These are phyloP conservation scores for Verticillium klebahnii DNA, from an alignment of 2,329 filamentous ascomycete species.

Conservation along the genomic window DNA sequence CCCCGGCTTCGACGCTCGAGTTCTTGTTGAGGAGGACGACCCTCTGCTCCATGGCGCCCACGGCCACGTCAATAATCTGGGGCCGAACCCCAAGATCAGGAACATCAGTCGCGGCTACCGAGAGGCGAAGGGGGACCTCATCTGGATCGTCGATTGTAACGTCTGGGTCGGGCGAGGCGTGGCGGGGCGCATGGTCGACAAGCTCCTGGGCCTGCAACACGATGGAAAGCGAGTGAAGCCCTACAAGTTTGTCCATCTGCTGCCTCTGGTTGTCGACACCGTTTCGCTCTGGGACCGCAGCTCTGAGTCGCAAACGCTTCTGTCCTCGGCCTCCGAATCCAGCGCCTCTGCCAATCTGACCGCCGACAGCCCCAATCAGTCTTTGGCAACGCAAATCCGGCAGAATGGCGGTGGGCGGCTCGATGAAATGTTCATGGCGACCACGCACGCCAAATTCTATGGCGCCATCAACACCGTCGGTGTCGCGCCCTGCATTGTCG, in stretches of 20 bases:
- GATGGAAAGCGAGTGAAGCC: conserved; percentile 45
- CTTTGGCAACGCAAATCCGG: conserved; percentile 23
- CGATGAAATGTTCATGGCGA: conserved; percentile 93
- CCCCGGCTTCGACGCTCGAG: conserved; percentile 61
- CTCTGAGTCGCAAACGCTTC: conserved; percentile 21
- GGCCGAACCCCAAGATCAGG: conserved; percentile 96
- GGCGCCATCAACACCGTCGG: conserved; percentile 91
- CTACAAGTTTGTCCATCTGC: conserved; percentile 92
- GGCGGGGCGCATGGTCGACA: conserved; percentile 83
- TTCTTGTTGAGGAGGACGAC: conserved; percentile 82
- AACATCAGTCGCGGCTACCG: conserved; percentile 93
- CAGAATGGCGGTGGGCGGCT: conserved; percentile 69
- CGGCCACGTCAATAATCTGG: conserved; percentile 56
- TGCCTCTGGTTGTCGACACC: conserved; percentile 83
- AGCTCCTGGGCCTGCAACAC: conserved; percentile 63
- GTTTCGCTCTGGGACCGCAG: conserved; percentile 28
- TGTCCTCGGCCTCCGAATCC: conserved; percentile 28
- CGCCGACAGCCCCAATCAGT: conserved; percentile 1
- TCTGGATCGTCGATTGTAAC: conserved; percentile 97
- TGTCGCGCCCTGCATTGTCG: conserved; percentile 87
- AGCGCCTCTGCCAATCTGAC: conserved; percentile 24
- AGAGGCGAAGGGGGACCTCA: conserved; percentile 79
- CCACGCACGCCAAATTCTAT: conserved; percentile 95
- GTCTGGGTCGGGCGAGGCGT: conserved; percentile 83
- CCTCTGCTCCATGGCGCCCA: conserved; percentile 55